phyloP scores from a whole-genome alignment of 495 filamentous ascomycete genomes.

The Penicilliopsis zonata region DNA sequence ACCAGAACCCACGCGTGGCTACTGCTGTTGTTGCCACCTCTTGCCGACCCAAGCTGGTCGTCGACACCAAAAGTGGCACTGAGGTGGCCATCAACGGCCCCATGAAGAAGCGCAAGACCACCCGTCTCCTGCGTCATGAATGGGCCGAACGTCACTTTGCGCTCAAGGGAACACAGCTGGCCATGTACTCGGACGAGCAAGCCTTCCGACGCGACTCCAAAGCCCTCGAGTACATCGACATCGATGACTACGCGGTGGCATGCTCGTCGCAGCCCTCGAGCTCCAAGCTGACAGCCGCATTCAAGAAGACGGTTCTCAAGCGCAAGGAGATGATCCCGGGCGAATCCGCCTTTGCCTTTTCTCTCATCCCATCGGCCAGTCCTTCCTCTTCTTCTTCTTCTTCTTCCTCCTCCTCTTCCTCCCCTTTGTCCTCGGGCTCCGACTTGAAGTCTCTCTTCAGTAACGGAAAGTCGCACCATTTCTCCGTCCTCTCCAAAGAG shows the following conservation, averaged over 20 bases:
- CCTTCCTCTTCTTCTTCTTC: conserved; percentile 64
- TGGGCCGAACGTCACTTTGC: conserved; percentile 88
- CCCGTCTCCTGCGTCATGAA: conserved; percentile 77
- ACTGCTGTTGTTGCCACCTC: no score
- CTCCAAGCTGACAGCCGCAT: conserved; percentile 74
- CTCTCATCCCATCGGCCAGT: conserved; percentile 65
- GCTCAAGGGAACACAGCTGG: conserved; percentile 69
- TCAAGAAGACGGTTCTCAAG: conserved; percentile 71
- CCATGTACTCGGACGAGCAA: conserved; percentile 62
- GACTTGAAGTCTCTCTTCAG: conserved; percentile 37
- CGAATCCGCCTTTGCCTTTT: conserved; percentile 72
- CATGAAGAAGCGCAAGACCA: conserved; percentile 93
- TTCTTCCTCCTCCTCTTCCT: conserved; percentile 72
- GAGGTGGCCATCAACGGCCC: conserved; percentile 60
- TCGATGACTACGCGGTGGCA: conserved; percentile 90
- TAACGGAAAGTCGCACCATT: conserved; percentile 75
- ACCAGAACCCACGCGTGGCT: conserved; percentile 18
- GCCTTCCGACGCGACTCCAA: conserved; percentile 27
- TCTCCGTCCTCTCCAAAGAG: conserved; percentile 75
- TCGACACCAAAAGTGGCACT: conserved; percentile 8
- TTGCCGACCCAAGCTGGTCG: conserved; percentile 12
- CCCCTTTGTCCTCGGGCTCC: conserved; percentile 21
- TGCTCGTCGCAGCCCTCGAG: conserved; percentile 63
- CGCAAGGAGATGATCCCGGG: conserved; percentile 34
- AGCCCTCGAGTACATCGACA: conserved; percentile 76